Conservation (phyloP, 2,329 filamentous ascomycete species). For the Cladophialophora immunda region DNA sequence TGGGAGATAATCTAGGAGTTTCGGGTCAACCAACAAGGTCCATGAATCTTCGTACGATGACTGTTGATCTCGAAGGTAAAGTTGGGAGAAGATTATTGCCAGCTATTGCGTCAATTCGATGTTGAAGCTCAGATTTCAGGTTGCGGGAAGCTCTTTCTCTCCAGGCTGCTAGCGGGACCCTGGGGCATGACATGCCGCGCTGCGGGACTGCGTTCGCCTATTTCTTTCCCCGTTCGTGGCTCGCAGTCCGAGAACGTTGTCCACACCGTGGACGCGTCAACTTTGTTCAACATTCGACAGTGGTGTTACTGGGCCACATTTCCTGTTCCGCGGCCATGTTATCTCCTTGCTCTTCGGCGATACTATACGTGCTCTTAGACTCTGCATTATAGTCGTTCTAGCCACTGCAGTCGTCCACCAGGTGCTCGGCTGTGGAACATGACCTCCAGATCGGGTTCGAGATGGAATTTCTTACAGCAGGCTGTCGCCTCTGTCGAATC, state of each 20-base stretch:
- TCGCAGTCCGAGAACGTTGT: slow-evolving; percentile 22
- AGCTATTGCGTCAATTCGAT: slow-evolving; percentile 9
- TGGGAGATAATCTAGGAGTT: slow-evolving; percentile 7
- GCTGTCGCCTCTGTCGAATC: slow-evolving; percentile 95
- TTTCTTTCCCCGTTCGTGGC: slow-evolving; percentile 13
- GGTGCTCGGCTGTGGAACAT: slow-evolving; percentile 20
- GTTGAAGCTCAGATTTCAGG: slow-evolving; percentile 16
- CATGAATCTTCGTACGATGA: slow-evolving; percentile 8
- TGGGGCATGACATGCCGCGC: slow-evolving; percentile 18
- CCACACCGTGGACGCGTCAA: slow-evolving; percentile 30
- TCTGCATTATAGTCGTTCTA: not conserved
- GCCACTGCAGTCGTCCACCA: not conserved
- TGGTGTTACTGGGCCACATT: not conserved
- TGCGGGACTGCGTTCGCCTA: slow-evolving; percentile 14
- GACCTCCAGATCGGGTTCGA: slow-evolving; percentile 57
- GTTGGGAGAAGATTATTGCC: slow-evolving; percentile 17
- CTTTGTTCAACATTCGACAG: slow-evolving; percentile 5
- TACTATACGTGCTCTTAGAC: not conserved
- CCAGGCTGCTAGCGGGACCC: slow-evolving; percentile 4
- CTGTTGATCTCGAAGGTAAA: slow-evolving; percentile 13
- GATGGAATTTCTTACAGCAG: slow-evolving; percentile 86
- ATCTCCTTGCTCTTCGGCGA: not conserved
- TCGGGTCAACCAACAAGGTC: slow-evolving; percentile 7
- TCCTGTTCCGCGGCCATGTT: slow-evolving; percentile 18
- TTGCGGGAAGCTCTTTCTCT: slow-evolving; percentile 19